Evolutionary conservation across 164 flowering plant genomes (phyloP).

Genomic region (Berberis thunbergii): DNA sequence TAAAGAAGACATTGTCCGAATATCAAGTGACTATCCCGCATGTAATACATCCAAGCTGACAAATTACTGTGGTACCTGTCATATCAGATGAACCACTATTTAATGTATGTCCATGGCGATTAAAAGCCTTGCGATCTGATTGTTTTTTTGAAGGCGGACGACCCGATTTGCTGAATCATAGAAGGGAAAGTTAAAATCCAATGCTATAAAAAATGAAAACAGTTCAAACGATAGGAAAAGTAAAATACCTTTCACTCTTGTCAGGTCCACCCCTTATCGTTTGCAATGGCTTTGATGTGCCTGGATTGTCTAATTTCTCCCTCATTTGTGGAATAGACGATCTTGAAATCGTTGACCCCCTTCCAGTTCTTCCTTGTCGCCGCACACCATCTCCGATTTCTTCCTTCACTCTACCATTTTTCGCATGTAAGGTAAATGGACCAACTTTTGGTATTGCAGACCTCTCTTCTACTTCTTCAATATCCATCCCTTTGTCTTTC

Average conservation of each 20-base stretch:
- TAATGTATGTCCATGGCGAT: conserved; percentile 38
- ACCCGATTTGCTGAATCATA: conserved; percentile 57
- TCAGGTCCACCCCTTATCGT: conserved; percentile 35
- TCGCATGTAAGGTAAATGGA: conserved; percentile 23
- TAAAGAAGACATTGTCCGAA: no score
- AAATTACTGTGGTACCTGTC: conserved; percentile 33
- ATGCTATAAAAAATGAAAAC: background rate
- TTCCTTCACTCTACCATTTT: conserved; percentile 57
- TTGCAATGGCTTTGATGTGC: conserved; percentile 43
- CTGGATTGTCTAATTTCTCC: conserved; percentile 50
- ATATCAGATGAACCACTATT: conserved; percentile 42
- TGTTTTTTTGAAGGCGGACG: conserved; percentile 66
- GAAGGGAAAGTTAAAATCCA: background rate
- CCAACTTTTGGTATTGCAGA: conserved; percentile 24
- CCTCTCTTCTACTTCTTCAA: conserved; percentile 35
- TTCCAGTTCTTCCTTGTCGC: conserved; percentile 74
- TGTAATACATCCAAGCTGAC: background rate
- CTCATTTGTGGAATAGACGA: conserved; percentile 30
- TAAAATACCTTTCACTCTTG: conserved; percentile 56
- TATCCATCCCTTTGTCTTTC: conserved; percentile 33
- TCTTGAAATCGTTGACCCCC: conserved; percentile 46
- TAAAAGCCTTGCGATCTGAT: conserved; percentile 50
- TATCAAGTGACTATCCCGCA: background rate
- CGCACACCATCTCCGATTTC: conserved; percentile 61
- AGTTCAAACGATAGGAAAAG: background rate